Base-by-base conservation (phyloP, 2,329 filamentous ascomycete species). In the Trichoderma endophyticum region DNA sequence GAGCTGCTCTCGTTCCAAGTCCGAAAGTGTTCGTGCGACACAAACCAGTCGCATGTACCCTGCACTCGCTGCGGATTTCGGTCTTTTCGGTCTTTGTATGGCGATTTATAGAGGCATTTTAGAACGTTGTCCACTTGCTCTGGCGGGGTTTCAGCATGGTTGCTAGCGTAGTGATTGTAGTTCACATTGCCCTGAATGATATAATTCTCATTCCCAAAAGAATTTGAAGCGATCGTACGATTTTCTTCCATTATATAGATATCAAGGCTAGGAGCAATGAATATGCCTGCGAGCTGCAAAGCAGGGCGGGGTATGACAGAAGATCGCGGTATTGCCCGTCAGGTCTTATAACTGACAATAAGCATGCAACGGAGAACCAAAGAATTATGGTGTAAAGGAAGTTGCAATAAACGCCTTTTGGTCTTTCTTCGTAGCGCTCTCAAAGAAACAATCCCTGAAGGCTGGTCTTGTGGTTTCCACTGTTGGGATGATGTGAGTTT, bases 61-160 rank as follows among this genome's bases (percentile, higher is more conserved):
- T n/a, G 39, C 7, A 64, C 43, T 6, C 63, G 59, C 26, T 4
- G 3, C 7, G 28, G 59, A 15, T 71, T 71, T 24, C 48, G 21
- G 48, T 54, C 21, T 12, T 54, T 76, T n/a, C 48, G 48, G 18
- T 75, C 74, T 24, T 43, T n/a, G 15, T 76, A 76, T 4, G 72
- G 68, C 2, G 71, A 73, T 3, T 64, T 61, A 26, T 72, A 26
- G 6, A 75, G 74, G 18, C 24, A 26, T 12, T 28, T 36, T 14
- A 60, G 65, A 34, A 66, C 21, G 18, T 66, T n/a, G 21, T 54
- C 48, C 39, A 43, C 48, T 54, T 21, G 11, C 3, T 21, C 11
- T 14, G n/a, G n/a, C 11, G 11, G 4, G 11, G 43, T 21, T 51
- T 21, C 43, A 21, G 43, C n/a, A 9, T 54, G 4, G 48, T 0